Conservation (phyloP, 371 early-diverging fungal genomes). For the Gilbertella persicaria region DNA sequence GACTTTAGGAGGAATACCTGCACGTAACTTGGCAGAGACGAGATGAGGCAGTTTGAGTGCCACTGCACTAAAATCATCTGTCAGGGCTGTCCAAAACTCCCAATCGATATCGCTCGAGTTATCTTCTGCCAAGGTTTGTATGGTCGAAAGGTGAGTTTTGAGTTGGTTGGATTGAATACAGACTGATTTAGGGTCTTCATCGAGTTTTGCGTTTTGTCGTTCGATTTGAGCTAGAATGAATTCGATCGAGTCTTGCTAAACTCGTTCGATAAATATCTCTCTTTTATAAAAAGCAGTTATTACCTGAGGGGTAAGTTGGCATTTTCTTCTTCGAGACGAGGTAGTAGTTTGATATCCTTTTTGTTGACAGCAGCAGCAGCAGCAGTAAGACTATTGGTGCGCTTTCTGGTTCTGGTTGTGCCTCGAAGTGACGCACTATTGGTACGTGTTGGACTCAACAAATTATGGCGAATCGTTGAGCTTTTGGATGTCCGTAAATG, state of each 20-base stretch:
- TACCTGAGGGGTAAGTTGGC: constrained; percentile 46
- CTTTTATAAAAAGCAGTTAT: not conserved
- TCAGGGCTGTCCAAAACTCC: constrained; percentile 94
- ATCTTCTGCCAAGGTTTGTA: constrained; percentile 49
- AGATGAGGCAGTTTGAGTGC: constrained; percentile 65
- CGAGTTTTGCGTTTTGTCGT: constrained; percentile 57
- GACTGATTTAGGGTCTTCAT: constrained; percentile 61
- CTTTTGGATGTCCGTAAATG: constrained; percentile 42
- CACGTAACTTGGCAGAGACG: constrained; percentile 69
- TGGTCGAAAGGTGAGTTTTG: constrained; percentile 50
- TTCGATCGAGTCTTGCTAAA: constrained; percentile 49
- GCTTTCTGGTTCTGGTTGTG: constrained; percentile 12
- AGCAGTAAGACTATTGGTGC: constrained; percentile 26
- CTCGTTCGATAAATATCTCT: not conserved
- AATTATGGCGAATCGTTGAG: constrained; percentile 36
- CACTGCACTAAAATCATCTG: constrained; percentile 77
- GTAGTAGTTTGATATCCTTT: constrained; percentile 40
- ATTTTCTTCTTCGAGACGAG: constrained; percentile 46
- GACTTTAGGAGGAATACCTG: constrained; percentile 83
- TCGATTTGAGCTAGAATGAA: constrained; percentile 62
- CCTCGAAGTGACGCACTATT: constrained; percentile 42
- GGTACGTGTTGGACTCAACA: constrained; percentile 38
- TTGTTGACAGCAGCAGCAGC: constrained; percentile 8
- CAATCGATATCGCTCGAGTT: constrained; percentile 56
- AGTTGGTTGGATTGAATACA: constrained; percentile 58